Evolutionary conservation across 345 rosid species (phyloP).

Genomic region (Acer yangbiense): DNA sequence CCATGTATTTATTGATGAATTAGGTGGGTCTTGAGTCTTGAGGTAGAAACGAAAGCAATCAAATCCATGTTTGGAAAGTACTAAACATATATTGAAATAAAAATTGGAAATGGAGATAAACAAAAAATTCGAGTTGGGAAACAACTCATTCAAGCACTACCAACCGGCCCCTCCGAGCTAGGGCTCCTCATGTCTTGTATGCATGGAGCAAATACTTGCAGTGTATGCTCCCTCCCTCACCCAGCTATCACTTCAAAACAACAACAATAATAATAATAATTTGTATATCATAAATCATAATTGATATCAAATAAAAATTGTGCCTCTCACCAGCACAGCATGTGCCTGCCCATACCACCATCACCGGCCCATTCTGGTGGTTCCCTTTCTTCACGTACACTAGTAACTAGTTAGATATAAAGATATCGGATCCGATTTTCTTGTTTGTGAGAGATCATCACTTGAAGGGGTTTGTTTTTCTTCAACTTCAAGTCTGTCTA

Average conservation of each 20-base stretch:
- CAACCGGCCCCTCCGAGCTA: constrained; percentile 30
- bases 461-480: neutral
- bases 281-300: too few species aligned
- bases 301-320: constrained; percentile 12
- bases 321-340: constrained; percentile 54
- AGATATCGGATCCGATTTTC: constrained; percentile 8
- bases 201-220: constrained; percentile 22
- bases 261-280: too few species aligned
- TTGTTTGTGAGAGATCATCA: neutral
- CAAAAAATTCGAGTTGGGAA: constrained; percentile 43
- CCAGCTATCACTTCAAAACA: constrained; percentile 23
- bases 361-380: constrained; percentile 9
- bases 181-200: constrained; percentile 20
- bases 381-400: neutral
- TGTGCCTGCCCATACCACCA: constrained; percentile 44
- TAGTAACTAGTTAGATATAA: neutral
- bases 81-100: constrained; percentile 29
- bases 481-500: constrained; percentile 3
- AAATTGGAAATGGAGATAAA: constrained; percentile 13
- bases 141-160: constrained; percentile 53
- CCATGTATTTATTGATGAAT: neutral
- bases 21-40: constrained; percentile 22
- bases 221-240: constrained; percentile 11
- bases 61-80: constrained; percentile 59
- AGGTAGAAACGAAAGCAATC: constrained; percentile 37